A percentile compares a stretch with the other conserved stretches of the same genome.
Conservation (phyloP, 306 rosid genomes). For the Pueraria montana region DNA sequence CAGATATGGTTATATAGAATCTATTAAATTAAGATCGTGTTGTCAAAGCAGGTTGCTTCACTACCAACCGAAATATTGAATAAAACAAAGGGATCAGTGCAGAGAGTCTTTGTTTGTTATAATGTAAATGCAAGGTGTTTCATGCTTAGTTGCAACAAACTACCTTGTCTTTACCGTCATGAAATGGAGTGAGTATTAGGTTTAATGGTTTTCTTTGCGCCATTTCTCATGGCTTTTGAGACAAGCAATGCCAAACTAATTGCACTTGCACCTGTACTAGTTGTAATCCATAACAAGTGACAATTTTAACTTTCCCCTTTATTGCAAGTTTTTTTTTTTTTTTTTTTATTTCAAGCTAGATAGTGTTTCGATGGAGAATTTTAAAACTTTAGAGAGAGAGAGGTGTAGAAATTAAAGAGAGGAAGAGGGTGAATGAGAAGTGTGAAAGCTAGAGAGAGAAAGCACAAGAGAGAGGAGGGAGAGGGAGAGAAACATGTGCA, state of each 20-base stretch:
- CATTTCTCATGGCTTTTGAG: slow-evolving; percentile 31
- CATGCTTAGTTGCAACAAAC: slow-evolving; percentile 56
- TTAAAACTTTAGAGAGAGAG: too few species aligned
- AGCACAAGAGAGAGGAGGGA: too few species aligned
- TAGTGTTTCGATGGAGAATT: too few species aligned
- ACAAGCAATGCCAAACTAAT: slow-evolving; percentile 29
- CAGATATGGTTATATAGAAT: neutral
- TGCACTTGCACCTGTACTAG: neutral
- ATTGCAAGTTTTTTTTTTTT: too few species aligned
- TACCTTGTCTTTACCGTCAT: slow-evolving; percentile 39
- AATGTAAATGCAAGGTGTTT: slow-evolving; percentile 24
- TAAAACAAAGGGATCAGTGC: neutral
- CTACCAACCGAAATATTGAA: slow-evolving; percentile 19
- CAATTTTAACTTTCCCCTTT: neutral
- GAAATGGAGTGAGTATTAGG: slow-evolving; percentile 52
- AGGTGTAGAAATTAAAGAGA: too few species aligned
- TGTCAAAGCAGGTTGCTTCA: too few species aligned
- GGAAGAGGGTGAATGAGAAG: too few species aligned
- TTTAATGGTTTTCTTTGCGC: slow-evolving; percentile 27
- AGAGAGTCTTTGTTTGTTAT: slow-evolving; percentile 3
- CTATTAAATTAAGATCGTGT: neutral
- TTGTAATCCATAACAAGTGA: neutral
- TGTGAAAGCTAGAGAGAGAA: too few species aligned
- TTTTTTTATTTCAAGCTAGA: neutral
- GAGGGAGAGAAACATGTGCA: too few species aligned